Percentiles rank a stretch among this genome's conserved stretches.
Evolutionary conservation across 345 rosid species (phyloP).

Genomic region (Bruguiera parviflora): DNA sequence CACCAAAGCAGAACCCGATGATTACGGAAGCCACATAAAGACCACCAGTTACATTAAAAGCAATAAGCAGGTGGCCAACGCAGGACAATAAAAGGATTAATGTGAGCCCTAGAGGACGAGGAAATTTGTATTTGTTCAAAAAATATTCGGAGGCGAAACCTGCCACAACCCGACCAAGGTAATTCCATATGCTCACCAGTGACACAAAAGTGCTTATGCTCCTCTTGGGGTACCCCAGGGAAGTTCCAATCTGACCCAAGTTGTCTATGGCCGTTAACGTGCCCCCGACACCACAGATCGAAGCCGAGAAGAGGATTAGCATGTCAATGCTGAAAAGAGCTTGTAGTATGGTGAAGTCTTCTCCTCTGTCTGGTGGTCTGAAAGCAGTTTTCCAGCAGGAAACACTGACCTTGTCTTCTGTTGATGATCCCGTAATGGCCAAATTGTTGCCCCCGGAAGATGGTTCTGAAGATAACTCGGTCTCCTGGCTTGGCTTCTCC

Average conservation of each 20-base stretch:
- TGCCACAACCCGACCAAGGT: slow-evolving; percentile 46
- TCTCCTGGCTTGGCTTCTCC: slow-evolving; percentile 13
- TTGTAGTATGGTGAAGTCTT: slow-evolving; percentile 56
- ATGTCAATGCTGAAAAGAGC: slow-evolving; percentile 57
- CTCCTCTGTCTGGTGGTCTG: slow-evolving; percentile 52
- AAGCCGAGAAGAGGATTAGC: slow-evolving; percentile 50
- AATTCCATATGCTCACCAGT: slow-evolving; percentile 66
- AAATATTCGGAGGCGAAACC: slow-evolving; percentile 54
- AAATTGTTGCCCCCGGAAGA: background rate
- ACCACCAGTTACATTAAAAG: slow-evolving; percentile 39
- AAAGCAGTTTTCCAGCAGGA: slow-evolving; percentile 53
- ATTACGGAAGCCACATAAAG: slow-evolving; percentile 51
- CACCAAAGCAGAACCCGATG: slow-evolving; percentile 57
- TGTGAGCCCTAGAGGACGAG: slow-evolving; percentile 47
- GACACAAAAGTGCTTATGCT: slow-evolving; percentile 54
- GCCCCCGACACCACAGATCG: slow-evolving; percentile 60
- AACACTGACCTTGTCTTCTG: background rate
- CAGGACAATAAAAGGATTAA: slow-evolving; percentile 45
- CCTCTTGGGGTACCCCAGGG: slow-evolving; percentile 46
- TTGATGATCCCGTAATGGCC: background rate
- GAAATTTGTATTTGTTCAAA: slow-evolving; percentile 41
- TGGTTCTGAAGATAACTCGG: background rate
- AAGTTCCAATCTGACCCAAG: slow-evolving; percentile 56
- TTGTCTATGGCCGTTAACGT: slow-evolving; percentile 62
- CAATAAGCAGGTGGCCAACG: slow-evolving; percentile 48